Conservation (phyloP, 768 basidiomycete species). For the Amanita phalloides region DNA sequence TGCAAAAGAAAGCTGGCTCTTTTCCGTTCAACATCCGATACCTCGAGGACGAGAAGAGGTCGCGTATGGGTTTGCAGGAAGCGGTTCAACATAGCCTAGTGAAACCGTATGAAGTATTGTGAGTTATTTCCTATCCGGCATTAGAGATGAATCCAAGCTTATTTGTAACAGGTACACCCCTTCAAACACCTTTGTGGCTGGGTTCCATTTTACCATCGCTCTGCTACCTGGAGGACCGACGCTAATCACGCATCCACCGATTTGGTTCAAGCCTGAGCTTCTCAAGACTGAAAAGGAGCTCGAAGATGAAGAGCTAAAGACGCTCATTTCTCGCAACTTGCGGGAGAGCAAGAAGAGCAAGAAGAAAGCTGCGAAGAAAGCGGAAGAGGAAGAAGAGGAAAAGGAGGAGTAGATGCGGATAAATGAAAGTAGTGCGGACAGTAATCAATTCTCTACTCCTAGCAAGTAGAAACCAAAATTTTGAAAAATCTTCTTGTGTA, state of each 20-base stretch:
- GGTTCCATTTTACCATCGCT: slow-evolving; percentile 96
- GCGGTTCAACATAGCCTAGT: slow-evolving; percentile 91
- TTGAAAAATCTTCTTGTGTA: background rate
- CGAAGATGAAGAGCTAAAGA: slow-evolving; percentile 80
- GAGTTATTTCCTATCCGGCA: slow-evolving; percentile 21
- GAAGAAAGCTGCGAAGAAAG: slow-evolving; percentile 69
- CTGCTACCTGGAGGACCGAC: slow-evolving; percentile 83
- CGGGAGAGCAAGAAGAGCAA: slow-evolving; percentile 89
- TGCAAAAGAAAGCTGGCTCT: slow-evolving; percentile 94
- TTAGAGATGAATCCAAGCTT: background rate
- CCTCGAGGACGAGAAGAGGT: slow-evolving; percentile 92
- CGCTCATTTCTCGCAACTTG: slow-evolving; percentile 64
- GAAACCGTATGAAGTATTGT: slow-evolving; percentile 93
- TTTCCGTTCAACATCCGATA: slow-evolving; percentile 97
- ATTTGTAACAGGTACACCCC: slow-evolving; percentile 56
- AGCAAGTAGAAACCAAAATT: background rate
- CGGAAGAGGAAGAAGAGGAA: slow-evolving; percentile 26
- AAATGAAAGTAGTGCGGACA: background rate
- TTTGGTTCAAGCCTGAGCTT: slow-evolving; percentile 91
- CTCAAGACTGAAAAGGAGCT: slow-evolving; percentile 86
- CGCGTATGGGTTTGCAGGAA: slow-evolving; percentile 91
- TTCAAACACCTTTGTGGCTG: slow-evolving; percentile 76
- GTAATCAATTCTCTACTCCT: background rate
- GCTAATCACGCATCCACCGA: slow-evolving; percentile 77
- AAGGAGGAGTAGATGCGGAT: slow-evolving; percentile 17